Percentiles rank a stretch among this genome's conserved stretches.
Evolutionary conservation across 805 yeast species (phyloP).

Genomic region (Yarrowia sp.): DNA sequence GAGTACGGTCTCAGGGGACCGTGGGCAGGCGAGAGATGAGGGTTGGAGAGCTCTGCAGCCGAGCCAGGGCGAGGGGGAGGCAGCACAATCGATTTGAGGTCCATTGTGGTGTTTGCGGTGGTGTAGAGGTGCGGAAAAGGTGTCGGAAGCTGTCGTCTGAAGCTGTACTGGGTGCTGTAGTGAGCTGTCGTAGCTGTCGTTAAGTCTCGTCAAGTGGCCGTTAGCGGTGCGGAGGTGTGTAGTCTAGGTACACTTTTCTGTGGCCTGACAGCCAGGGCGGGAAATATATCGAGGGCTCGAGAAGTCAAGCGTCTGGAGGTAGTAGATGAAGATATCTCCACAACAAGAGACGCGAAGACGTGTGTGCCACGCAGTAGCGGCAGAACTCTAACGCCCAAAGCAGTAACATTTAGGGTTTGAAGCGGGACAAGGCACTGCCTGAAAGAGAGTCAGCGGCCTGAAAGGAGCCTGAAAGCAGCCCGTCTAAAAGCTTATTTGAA

Average conservation of each 20-base stretch:
- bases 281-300: background rate
- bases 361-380: slow-evolving; percentile 22
- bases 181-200: too few species aligned
- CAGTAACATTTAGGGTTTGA: slow-evolving; percentile 1
- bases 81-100: slow-evolving; percentile 24
- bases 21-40: slow-evolving; percentile 1
- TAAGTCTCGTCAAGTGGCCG: too few species aligned
- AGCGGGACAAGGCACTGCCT: slow-evolving; percentile 21
- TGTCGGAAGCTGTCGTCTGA: background rate
- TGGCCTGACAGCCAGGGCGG: too few species aligned
- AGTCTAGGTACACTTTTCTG: too few species aligned
- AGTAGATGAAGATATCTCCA: slow-evolving; percentile 3
- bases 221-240: too few species aligned
- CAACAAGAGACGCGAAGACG: slow-evolving; percentile 25
- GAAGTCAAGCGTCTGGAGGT: background rate
- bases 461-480: slow-evolving; percentile 24
- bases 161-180: too few species aligned
- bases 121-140: too few species aligned
- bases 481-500: background rate
- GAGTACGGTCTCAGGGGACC: slow-evolving; percentile 17
- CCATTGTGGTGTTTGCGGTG: background rate
- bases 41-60: slow-evolving; percentile 6
- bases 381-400: slow-evolving; percentile 6
- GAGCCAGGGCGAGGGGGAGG: slow-evolving; percentile 23
- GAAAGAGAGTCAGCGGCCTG: slow-evolving; percentile 23